These are phyloP conservation scores for Hymenoscyphus linearis DNA, from an alignment of 2,329 filamentous ascomycete genomes.

Conservation along the genomic window DNA sequence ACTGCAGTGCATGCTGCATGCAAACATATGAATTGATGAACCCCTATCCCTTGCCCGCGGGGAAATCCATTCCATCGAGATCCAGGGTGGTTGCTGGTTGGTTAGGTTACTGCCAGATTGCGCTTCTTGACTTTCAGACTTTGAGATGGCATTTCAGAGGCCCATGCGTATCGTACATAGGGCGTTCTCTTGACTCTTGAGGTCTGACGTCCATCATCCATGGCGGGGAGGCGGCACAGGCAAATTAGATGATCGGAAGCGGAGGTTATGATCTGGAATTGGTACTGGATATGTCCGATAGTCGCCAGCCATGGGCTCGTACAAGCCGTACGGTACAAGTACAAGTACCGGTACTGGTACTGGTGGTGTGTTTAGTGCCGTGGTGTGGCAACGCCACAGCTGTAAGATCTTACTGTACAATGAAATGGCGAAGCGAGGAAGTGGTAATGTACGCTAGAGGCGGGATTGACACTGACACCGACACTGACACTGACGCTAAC, in stretches of 20 bases:
- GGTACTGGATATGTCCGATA: neutral
- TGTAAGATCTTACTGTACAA: neutral
- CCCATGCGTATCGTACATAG: neutral
- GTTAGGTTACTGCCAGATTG: neutral
- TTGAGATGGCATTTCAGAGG: neutral
- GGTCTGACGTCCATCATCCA: neutral
- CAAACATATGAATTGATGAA: neutral
- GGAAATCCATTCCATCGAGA: neutral
- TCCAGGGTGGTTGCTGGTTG: neutral
- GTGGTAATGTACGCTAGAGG: neutral
- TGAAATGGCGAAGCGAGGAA: neutral
- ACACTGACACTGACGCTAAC: no score
- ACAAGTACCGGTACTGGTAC: no score
- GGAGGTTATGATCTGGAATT: neutral
- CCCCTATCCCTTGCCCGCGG: neutral
- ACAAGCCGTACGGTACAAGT: neutral
- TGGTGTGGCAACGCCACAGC: neutral
- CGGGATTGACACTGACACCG: neutral
- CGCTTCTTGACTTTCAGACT: neutral
- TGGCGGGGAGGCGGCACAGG: neutral
- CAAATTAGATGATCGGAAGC: neutral
- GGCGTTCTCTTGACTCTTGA: neutral
- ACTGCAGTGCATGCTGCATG: neutral
- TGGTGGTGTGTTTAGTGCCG: neutral
- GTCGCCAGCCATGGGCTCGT: neutral